Base-by-base conservation (phyloP, 441 rosid genomes). In the Pelargonium cotyledonis region DNA sequence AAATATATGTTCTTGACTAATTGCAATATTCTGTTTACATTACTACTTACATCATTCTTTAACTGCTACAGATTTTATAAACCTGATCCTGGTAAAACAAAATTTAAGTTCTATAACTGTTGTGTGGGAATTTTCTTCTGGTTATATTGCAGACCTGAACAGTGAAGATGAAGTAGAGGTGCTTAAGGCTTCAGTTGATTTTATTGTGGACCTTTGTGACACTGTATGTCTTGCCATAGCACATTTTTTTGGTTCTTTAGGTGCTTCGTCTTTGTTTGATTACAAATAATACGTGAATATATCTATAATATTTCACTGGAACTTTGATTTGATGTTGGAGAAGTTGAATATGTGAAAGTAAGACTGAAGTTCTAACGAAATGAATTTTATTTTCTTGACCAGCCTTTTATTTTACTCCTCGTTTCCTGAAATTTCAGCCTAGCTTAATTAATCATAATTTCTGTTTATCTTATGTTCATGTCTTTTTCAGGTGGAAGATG, bases 131-230 rank as follows among this genome's bases (percentile, higher is more conserved):
- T 47, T 12, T 14, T 23, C 8, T 35, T 73, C 6, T 58, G 16
- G 60, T 57, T 65, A 38, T 18, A 67, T 63, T 65, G 55, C 86
- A 93, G 97, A 87, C 35, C 68, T 76, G 3, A 83, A 55, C 57
- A 66, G 44, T 67, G 88, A 82, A 74, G 88, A 87, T 71, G 89
- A 83, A 79, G 71, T 71, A 41, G 96, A 90, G 70, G 85, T 85
- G 73, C 84, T 94, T 12, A 80, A 77, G 78, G 85, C 91, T 47
- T 84, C 97, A 0, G 82, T 83, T 74, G 94, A 89, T 78, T 87
- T 91, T 84, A 94, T 94, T 26, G 78, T 87, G 72, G 87, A 91
- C 21, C 87, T 91, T 6, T 87, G 86, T 11, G 79, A 85, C 23
- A 71, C 80, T 12, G 76, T 73, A 77, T 78, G 80, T 66, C 77